A percentile compares a stretch with the other conserved stretches of the same genome.
These are phyloP conservation scores for Bryoerythrophyllum caledonicum DNA, from an alignment of 225 moss, liverwort and hornwort species.

Conservation along the genomic window DNA sequence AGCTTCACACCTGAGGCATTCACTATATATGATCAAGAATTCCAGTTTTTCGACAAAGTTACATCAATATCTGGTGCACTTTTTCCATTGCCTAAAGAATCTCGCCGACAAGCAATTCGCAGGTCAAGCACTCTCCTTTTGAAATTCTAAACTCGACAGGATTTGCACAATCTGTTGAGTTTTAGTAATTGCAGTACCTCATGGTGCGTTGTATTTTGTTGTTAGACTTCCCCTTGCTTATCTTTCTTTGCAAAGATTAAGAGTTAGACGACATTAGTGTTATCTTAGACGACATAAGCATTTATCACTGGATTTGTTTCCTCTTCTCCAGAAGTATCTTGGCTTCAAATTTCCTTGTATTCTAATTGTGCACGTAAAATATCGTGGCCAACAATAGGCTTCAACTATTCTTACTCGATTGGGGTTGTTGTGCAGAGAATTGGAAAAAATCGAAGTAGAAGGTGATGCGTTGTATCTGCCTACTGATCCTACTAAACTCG, in stretches of 20 bases:
- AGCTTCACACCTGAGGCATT: conserved; percentile 71
- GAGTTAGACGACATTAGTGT: conserved; percentile 6
- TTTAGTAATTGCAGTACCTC: neutral
- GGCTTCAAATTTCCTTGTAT: neutral
- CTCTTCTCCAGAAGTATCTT: neutral
- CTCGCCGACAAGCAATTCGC: conserved; percentile 73
- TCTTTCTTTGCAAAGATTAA: conserved; percentile 4
- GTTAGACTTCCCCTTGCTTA: neutral
- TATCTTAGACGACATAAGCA: neutral
- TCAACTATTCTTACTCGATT: neutral
- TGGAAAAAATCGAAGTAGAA: no score
- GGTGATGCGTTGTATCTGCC: no score
- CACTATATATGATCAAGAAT: conserved; percentile 62
- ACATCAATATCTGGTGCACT: conserved; percentile 83
- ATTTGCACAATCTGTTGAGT: neutral
- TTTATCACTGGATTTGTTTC: neutral
- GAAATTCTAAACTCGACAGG: neutral
- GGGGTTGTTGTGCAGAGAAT: conserved; percentile 17
- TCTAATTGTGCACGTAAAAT: neutral
- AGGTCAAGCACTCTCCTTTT: conserved; percentile 42
- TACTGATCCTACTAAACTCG: conserved; percentile 71
- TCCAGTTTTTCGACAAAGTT: conserved; percentile 81
- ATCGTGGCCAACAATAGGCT: neutral
- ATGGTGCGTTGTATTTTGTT: conserved; percentile 5
- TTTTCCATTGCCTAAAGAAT: conserved; percentile 75